Conservation (phyloP, 179 eudicot species). For the Gypsophila paniculata region DNA sequence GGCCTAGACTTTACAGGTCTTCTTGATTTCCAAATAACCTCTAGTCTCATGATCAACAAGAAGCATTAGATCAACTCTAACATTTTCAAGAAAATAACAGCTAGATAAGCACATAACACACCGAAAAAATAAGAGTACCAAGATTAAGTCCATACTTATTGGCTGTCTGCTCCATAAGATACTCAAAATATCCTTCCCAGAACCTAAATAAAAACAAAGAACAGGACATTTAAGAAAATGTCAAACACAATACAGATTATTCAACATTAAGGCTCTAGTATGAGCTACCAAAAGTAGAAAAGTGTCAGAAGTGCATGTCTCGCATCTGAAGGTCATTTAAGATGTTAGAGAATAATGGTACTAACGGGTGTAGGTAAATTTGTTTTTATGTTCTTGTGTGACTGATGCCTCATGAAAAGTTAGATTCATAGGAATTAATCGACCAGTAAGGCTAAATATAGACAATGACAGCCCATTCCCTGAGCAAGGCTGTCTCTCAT, state of each 20-base stretch:
- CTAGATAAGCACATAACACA: neutral
- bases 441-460: neutral
- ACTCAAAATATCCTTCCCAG: constrained; percentile 97
- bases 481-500: neutral
- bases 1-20: too few relatives aligned
- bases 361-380: neutral
- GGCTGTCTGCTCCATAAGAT: constrained; percentile 83
- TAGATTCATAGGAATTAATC: neutral
- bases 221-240: neutral
- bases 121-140: neutral
- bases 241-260: neutral
- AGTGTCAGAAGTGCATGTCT: neutral
- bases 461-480: constrained; percentile 1
- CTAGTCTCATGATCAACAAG: too few relatives aligned
- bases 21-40: too few relatives aligned
- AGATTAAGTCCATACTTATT: constrained; percentile 58
- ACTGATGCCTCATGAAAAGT: neutral
- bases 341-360: constrained; percentile 1
- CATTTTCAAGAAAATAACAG: too few relatives aligned
- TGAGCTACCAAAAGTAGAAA: constrained; percentile 7
- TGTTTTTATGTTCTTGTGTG: neutral
- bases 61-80: too few relatives aligned
- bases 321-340: neutral
- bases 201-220: constrained; percentile 49
- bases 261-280: neutral